A percentile compares a stretch with the other conserved stretches of the same genome.
Evolutionary conservation across 257 asterid genomes (phyloP).

Genomic region (Nicotiana otophora): DNA sequence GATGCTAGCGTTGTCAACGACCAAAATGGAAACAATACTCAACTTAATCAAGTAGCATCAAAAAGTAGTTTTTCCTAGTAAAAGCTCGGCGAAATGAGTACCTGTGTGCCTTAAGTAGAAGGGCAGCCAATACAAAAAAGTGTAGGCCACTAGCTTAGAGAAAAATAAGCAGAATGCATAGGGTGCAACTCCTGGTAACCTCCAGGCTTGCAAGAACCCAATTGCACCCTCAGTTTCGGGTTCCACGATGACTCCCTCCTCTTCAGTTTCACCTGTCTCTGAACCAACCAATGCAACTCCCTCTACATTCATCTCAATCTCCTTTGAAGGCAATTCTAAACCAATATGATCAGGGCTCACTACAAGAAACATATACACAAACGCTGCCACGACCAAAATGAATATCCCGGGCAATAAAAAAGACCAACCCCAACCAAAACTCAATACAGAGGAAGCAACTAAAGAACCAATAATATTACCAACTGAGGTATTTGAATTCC

Average conservation of each 20-base stretch:
- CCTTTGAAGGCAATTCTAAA: constrained; percentile 37
- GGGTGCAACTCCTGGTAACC: constrained; percentile 74
- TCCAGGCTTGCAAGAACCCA: constrained; percentile 90
- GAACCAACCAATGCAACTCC: constrained; percentile 58
- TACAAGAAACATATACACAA: constrained; percentile 59
- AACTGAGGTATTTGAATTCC: constrained; percentile 85
- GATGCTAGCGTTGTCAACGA: neutral
- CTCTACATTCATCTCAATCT: constrained; percentile 57
- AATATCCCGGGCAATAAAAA: constrained; percentile 73
- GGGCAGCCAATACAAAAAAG: constrained; percentile 95
- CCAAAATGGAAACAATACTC: neutral
- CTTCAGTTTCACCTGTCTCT: constrained; percentile 33
- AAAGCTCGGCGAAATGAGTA: constrained; percentile 11
- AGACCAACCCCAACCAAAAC: constrained; percentile 97
- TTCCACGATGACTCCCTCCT: constrained; percentile 17
- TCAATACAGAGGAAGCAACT: constrained; percentile 75
- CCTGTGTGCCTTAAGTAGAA: constrained; percentile 92
- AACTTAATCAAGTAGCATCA: neutral
- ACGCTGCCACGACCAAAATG: constrained; percentile 38
- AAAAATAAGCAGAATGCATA: constrained; percentile 84
- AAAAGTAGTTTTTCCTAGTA: neutral
- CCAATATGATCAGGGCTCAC: constrained; percentile 69
- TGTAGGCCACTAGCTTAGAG: constrained; percentile 95
- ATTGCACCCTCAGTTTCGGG: constrained; percentile 49
- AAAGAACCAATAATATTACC: constrained; percentile 88